Evolutionary conservation across 345 rosid genomes (phyloP).

Genomic region (Lagerstroemia speciosa): DNA sequence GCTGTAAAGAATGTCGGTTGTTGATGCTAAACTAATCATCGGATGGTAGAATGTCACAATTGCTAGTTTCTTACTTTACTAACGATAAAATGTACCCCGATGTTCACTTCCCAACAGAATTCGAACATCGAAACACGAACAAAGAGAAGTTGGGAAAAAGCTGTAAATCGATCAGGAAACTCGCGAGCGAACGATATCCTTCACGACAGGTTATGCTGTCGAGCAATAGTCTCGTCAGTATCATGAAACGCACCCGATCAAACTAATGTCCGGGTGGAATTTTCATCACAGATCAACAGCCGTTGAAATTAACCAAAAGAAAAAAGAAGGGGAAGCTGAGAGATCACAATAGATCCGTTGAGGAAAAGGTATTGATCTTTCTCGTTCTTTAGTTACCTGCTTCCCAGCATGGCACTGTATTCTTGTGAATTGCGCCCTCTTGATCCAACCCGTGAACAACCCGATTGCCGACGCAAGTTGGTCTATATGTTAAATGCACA

Average conservation of each 20-base stretch:
- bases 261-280: no score
- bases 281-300: not conserved
- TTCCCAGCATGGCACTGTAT: slow-evolving; percentile 9
- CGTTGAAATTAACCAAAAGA: not conserved
- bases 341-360: not conserved
- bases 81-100: not conserved
- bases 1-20: not conserved
- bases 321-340: no score
- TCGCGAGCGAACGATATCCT: no score
- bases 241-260: no score
- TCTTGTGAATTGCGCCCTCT: slow-evolving; percentile 27
- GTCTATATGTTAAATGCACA: not conserved
- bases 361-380: not conserved
- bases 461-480: slow-evolving; percentile 2
- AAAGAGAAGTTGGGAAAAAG: not conserved
- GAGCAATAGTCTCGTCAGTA: no score
- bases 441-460: slow-evolving; percentile 39
- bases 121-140: not conserved
- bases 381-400: no score
- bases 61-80: not conserved
- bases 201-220: no score
- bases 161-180: no score
- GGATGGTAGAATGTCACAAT: slow-evolving; percentile 5
- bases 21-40: not conserved
- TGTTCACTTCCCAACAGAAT: not conserved